phyloP scores from a whole-genome alignment of 1,284 basidiomycete genomes.

The Ceratobasidium sp. region DNA sequence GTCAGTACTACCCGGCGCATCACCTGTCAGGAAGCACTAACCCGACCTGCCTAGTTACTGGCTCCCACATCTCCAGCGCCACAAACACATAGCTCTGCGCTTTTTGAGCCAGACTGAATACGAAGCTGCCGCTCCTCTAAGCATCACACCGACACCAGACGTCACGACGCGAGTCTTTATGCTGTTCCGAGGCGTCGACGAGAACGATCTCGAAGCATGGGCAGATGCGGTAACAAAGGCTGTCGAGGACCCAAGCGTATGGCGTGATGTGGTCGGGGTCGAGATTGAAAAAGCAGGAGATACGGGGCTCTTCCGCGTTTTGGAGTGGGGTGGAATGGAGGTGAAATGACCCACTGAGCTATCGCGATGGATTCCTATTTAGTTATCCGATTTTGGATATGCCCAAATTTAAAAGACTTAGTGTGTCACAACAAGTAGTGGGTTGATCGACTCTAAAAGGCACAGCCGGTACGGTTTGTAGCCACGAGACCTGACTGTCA shows the following conservation, averaged over 20 bases:
- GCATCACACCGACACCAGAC: slow-evolving; percentile 58
- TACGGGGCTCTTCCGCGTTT: slow-evolving; percentile 52
- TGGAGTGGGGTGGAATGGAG: slow-evolving; percentile 60
- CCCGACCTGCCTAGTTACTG: slow-evolving; percentile 59
- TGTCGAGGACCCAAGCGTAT: slow-evolving; percentile 46
- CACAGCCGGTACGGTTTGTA: too few species aligned
- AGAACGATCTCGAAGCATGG: slow-evolving; percentile 51
- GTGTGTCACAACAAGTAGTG: too few species aligned
- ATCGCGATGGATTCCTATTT: too few species aligned
- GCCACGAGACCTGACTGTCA: too few species aligned
- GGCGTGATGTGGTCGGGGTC: slow-evolving; percentile 52
- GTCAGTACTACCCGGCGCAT: slow-evolving; percentile 50
- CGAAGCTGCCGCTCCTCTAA: slow-evolving; percentile 57
- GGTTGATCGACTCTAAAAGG: too few species aligned
- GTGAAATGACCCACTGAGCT: slow-evolving; percentile 37
- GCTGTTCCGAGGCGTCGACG: slow-evolving; percentile 58
- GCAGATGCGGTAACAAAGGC: slow-evolving; percentile 48
- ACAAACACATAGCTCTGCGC: slow-evolving; percentile 59
- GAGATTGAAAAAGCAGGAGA: slow-evolving; percentile 49
- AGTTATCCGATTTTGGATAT: too few species aligned
- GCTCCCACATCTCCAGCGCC: slow-evolving; percentile 57
- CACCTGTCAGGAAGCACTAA: slow-evolving; percentile 55
- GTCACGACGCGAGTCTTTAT: slow-evolving; percentile 62
- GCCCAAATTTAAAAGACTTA: too few species aligned
- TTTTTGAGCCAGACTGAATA: slow-evolving; percentile 61